phyloP scores from a whole-genome alignment of 371 early-diverging fungal species.

The Basidiobolus meristosporus region DNA sequence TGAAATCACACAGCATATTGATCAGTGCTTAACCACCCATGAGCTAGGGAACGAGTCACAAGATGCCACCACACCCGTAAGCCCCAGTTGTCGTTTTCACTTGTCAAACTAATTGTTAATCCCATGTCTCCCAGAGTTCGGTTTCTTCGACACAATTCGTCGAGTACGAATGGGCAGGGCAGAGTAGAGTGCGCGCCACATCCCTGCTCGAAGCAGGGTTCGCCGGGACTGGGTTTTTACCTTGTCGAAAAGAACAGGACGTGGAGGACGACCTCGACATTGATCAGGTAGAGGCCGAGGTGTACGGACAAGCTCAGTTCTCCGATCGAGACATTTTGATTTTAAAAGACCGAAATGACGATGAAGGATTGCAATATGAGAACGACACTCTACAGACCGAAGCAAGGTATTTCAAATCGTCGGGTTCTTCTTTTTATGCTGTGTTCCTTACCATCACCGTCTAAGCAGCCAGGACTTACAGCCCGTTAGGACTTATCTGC shows the following conservation, averaged over 20 bases:
- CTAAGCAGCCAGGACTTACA: too few relatives aligned
- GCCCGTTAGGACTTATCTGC: too few relatives aligned
- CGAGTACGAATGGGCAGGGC: conserved; percentile 75
- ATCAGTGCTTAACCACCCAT: conserved; percentile 27
- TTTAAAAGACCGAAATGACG: conserved; percentile 50
- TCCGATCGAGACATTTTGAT: conserved; percentile 62
- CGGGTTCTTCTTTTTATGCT: too few relatives aligned
- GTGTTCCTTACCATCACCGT: too few relatives aligned
- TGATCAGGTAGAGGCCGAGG: background rate
- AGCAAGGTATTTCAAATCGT: too few relatives aligned
- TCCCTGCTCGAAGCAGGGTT: conserved; percentile 71
- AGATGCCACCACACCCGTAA: conserved; percentile 1
- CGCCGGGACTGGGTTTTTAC: conserved; percentile 12
- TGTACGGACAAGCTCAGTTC: conserved; percentile 41
- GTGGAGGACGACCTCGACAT: background rate
- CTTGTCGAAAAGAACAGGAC: background rate
- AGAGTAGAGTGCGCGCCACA: conserved; percentile 58
- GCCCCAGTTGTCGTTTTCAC: too few relatives aligned
- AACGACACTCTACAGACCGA: background rate
- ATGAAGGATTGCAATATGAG: conserved; percentile 46
- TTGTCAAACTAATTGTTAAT: too few relatives aligned
- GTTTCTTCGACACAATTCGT: conserved; percentile 19
- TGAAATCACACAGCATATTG: conserved; percentile 47
- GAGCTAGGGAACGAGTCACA: conserved; percentile 6
- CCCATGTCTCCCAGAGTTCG: background rate